These are phyloP conservation scores for Aspergillus alliaceus DNA, from an alignment of 2,329 filamentous ascomycete species.

Conservation along the genomic window DNA sequence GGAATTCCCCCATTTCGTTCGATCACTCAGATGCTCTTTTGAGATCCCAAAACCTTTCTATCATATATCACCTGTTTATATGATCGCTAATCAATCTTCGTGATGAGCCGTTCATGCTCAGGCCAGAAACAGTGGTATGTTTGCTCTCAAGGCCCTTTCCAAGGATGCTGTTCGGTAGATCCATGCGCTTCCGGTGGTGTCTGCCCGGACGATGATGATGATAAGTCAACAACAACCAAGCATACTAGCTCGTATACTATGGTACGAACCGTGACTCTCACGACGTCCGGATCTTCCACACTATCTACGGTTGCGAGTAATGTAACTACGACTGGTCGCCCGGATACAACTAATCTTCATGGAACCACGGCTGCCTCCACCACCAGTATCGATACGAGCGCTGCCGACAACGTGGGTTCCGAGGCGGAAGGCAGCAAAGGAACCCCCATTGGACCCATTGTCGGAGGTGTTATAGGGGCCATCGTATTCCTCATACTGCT, in stretches of 20 bases:
- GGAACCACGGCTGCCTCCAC: constrained; percentile 1
- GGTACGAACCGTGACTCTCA: not conserved
- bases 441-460: not conserved
- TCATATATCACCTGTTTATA: not conserved
- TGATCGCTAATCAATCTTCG: not conserved
- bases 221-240: constrained; percentile 1
- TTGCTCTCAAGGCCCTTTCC: constrained; percentile 23
- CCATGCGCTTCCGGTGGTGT: constrained; percentile 30
- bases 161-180: constrained; percentile 34
- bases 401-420: not conserved
- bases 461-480: constrained; percentile 25
- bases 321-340: not conserved
- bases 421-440: not conserved
- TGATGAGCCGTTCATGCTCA: constrained; percentile 15
- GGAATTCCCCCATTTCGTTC: not conserved
- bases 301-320: not conserved
- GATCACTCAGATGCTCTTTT: not conserved
- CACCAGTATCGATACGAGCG: not conserved
- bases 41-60: not conserved
- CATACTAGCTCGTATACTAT: not conserved
- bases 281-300: not conserved
- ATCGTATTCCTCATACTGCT: constrained; percentile 13
- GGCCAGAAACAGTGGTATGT: constrained; percentile 25
- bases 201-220: constrained; percentile 25
- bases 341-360: not conserved